phyloP scores from a whole-genome alignment of 805 yeast genomes.

The Yarrowia bubula region DNA sequence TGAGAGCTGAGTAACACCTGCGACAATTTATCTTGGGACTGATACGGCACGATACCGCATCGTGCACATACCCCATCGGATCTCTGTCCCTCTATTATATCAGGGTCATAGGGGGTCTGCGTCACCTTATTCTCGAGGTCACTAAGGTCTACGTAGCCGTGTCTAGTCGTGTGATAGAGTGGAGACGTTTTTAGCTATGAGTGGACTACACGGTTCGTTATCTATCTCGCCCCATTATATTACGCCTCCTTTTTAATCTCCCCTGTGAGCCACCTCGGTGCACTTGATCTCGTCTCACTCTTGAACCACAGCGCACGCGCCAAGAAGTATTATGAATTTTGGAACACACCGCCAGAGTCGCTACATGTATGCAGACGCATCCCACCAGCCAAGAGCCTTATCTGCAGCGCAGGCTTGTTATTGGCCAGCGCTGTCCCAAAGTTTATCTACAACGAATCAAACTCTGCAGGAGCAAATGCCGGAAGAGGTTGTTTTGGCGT shows the following conservation, averaged over 20 bases:
- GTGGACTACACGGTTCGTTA: too few species aligned
- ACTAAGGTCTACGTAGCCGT: conserved; percentile 5
- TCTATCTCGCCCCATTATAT: too few species aligned
- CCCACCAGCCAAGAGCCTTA: conserved; percentile 18
- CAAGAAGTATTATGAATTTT: conserved; percentile 11
- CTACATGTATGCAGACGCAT: not conserved
- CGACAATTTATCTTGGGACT: too few species aligned
- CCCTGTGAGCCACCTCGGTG: too few species aligned
- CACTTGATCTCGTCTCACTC: not conserved
- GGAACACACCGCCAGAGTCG: not conserved
- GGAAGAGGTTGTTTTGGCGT: conserved; percentile 4
- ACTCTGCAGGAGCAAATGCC: conserved; percentile 11
- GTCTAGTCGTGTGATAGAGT: not conserved
- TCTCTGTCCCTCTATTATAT: not conserved
- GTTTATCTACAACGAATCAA: conserved; percentile 20
- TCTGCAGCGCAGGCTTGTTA: not conserved
- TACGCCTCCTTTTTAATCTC: too few species aligned
- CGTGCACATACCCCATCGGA: too few species aligned
- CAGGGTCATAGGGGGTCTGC: not conserved
- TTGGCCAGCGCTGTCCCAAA: not conserved
- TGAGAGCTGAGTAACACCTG: not conserved
- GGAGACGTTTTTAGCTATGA: not conserved
- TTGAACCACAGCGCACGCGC: conserved; percentile 1
- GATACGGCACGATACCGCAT: too few species aligned
- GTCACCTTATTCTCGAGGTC: not conserved